Evolutionary conservation across 1,284 basidiomycete species (phyloP).

Genomic region (Cryptococcus jaspeensis): DNA sequence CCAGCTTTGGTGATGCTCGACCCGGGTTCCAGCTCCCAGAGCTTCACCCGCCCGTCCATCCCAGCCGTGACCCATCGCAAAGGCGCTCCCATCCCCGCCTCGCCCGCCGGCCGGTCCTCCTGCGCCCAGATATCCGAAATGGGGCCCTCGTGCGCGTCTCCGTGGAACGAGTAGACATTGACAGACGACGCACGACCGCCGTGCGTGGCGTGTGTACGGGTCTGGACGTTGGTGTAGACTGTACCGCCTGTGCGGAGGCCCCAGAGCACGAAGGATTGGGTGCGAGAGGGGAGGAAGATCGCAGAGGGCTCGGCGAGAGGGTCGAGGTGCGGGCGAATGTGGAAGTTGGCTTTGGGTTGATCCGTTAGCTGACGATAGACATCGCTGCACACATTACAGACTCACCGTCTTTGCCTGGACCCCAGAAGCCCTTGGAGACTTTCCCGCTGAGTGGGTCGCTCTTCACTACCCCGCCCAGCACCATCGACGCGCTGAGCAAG

Average conservation of each 20-base stretch:
- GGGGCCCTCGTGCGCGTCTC: constrained; percentile 35
- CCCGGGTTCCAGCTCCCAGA: constrained; percentile 39
- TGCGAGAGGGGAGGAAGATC: constrained; percentile 32
- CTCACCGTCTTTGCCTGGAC: constrained; percentile 43
- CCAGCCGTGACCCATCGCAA: constrained; percentile 45
- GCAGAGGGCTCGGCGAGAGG: constrained; percentile 25
- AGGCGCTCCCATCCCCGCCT: too few relatives aligned
- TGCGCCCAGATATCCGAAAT: constrained; percentile 35
- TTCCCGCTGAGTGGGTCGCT: constrained; percentile 48
- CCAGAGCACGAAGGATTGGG: constrained; percentile 42
- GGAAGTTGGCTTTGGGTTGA: constrained; percentile 37
- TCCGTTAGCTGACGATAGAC: background rate
- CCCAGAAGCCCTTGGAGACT: constrained; percentile 48
- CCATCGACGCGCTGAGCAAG: constrained; percentile 41
- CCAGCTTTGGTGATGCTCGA: constrained; percentile 17
- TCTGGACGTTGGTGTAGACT: constrained; percentile 44
- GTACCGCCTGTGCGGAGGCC: constrained; percentile 39
- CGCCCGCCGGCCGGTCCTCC: background rate
- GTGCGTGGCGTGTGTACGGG: constrained; percentile 29
- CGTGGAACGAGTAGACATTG: constrained; percentile 29
- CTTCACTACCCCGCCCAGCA: constrained; percentile 37
- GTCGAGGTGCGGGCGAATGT: constrained; percentile 41
- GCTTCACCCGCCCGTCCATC: constrained; percentile 45
- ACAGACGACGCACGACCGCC: constrained; percentile 38
- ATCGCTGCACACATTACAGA: background rate